Percentiles rank a stretch among this genome's conserved stretches.
These are phyloP conservation scores for Fomitopsis betulina DNA, from an alignment of 1,284 basidiomycete genomes.

Conservation along the genomic window DNA sequence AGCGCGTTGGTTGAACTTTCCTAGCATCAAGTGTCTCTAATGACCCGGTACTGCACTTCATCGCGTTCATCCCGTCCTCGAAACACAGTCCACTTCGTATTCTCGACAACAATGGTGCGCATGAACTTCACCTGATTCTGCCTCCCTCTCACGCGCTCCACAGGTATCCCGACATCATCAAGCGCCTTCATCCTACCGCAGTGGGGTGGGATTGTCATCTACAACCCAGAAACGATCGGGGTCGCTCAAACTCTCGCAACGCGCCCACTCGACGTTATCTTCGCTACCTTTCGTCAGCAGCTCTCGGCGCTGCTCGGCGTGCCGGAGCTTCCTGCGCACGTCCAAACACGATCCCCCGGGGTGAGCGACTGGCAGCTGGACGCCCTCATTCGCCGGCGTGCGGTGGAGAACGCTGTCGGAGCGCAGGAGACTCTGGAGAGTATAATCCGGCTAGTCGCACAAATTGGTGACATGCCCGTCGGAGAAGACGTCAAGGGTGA, in stretches of 20 bases:
- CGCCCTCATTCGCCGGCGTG: conserved; percentile 67
- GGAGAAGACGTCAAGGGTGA: conserved; percentile 71
- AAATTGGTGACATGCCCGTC: conserved; percentile 90
- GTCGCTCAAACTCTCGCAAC: conserved; percentile 40
- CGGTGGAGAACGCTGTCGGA: conserved; percentile 63
- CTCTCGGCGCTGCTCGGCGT: conserved; percentile 79
- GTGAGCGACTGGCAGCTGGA: conserved; percentile 79
- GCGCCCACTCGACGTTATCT: conserved; percentile 48
- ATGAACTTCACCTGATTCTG: background rate
- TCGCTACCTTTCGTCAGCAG: conserved; percentile 73
- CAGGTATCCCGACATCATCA: conserved; percentile 39
- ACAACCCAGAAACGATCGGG: conserved; percentile 47
- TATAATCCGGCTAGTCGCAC: conserved; percentile 77
- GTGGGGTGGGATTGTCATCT: conserved; percentile 88
- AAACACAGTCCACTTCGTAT: conserved; percentile 69
- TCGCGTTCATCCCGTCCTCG: conserved; percentile 83
- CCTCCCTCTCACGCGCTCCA: background rate
- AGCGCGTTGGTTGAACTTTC: background rate
- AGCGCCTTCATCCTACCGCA: conserved; percentile 89
- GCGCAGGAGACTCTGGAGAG: conserved; percentile 75
- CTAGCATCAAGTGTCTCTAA: conserved; percentile 80
- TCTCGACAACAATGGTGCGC: conserved; percentile 50
- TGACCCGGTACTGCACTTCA: conserved; percentile 90
- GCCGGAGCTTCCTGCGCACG: conserved; percentile 48
- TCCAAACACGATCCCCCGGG: conserved; percentile 24